phyloP scores from a whole-genome alignment of 148 eudicot genomes.

The Chenopodium quinoa region DNA sequence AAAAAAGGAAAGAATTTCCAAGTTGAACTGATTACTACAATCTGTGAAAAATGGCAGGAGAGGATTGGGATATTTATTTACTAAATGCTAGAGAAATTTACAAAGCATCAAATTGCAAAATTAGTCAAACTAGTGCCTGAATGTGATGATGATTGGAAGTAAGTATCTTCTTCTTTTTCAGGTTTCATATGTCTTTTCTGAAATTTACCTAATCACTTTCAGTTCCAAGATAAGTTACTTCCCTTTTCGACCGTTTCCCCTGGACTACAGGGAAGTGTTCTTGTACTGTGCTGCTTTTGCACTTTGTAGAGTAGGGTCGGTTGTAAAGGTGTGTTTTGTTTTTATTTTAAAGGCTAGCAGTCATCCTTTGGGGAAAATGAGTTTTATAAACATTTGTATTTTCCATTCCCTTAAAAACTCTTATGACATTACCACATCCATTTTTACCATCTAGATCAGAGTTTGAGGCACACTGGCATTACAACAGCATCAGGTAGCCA shows the following conservation, averaged over 20 bases:
- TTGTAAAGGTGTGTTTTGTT: no score
- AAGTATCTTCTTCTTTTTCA: no score
- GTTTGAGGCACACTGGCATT: background rate
- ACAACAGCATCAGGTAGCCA: background rate
- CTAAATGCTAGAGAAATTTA: background rate
- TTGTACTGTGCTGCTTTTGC: background rate
- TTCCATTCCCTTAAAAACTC: no score
- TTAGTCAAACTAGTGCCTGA: no score
- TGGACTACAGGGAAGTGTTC: background rate
- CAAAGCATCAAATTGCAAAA: no score
- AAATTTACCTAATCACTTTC: background rate
- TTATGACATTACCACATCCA: no score
- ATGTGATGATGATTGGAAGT: no score
- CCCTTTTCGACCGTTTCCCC: background rate
- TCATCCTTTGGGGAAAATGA: no score
- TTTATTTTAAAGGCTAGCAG: no score
- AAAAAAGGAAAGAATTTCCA: background rate
- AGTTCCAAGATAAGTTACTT: background rate
- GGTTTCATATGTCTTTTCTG: background rate
- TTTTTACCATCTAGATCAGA: background rate
- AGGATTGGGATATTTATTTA: background rate
- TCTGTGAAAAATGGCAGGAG: background rate
- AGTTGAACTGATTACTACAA: background rate
- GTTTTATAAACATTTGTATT: no score
- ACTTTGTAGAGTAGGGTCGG: no score